phyloP scores from a whole-genome alignment of 2,329 filamentous ascomycete genomes.

The Colletotrichum godetiae region DNA sequence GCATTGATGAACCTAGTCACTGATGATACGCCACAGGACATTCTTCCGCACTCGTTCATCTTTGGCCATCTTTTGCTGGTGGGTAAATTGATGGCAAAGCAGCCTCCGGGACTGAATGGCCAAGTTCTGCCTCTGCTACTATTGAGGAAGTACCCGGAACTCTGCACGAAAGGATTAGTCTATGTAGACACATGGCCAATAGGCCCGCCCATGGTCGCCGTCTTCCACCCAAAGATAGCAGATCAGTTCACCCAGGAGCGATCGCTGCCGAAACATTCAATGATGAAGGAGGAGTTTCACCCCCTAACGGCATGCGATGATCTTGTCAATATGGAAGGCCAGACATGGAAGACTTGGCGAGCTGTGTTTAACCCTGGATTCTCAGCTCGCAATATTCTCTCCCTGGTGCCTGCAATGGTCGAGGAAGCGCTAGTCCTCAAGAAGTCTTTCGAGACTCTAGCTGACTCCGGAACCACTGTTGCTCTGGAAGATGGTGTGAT shows the following conservation, averaged over 20 bases:
- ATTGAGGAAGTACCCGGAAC: not conserved
- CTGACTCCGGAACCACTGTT: conserved; percentile 19
- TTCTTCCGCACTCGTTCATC: conserved; percentile 42
- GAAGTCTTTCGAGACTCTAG: not conserved
- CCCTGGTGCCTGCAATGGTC: conserved; percentile 48
- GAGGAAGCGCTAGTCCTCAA: conserved; percentile 50
- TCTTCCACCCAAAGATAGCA: conserved; percentile 37
- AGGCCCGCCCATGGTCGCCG: conserved; percentile 34
- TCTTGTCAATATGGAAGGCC: conserved; percentile 45
- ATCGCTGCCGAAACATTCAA: conserved; percentile 39
- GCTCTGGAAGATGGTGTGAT: conserved; percentile 47
- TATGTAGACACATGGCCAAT: conserved; percentile 46
- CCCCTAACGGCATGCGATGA: conserved; percentile 47
- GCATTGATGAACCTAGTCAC: conserved; percentile 34
- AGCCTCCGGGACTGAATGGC: conserved; percentile 39
- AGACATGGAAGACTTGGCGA: conserved; percentile 43
- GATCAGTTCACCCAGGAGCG: conserved; percentile 41
- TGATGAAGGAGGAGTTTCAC: conserved; percentile 42
- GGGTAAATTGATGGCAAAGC: conserved; percentile 22
- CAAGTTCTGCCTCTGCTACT: conserved; percentile 41
- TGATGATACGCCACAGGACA: conserved; percentile 37
- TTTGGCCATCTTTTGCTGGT: conserved; percentile 40
- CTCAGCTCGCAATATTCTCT: conserved; percentile 47
- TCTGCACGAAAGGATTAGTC: conserved; percentile 39
- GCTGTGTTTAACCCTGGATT: conserved; percentile 49